Evolutionary conservation across 2,329 filamentous ascomycete species (phyloP).

Genomic region (Elsinoe perseae): DNA sequence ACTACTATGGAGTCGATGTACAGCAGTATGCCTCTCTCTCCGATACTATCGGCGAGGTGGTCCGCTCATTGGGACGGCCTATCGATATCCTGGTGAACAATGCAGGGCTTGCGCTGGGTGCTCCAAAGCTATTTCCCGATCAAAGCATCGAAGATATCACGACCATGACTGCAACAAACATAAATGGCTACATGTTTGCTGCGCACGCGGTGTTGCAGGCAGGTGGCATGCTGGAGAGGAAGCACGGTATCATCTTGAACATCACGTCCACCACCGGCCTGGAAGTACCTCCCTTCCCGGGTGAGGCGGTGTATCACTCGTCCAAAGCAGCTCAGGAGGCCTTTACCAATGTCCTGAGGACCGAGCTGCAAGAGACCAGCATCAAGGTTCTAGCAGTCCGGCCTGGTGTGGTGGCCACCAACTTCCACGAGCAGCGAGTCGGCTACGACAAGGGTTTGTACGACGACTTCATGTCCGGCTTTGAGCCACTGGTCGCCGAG

Average conservation of each 20-base stretch:
- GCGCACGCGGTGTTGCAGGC: conserved; percentile 41
- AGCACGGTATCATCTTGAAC: conserved; percentile 42
- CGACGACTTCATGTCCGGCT: conserved; percentile 40
- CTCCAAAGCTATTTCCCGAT: conserved; percentile 37
- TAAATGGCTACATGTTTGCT: conserved; percentile 42
- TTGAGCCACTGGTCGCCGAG: conserved; percentile 33
- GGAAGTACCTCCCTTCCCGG: conserved; percentile 42
- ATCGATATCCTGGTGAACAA: conserved; percentile 45
- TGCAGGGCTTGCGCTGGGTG: conserved; percentile 42
- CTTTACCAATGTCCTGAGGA: conserved; percentile 44
- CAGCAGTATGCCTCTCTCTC: conserved; percentile 28
- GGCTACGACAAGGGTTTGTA: conserved; percentile 38
- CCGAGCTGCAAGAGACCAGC: conserved; percentile 40
- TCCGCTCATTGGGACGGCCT: conserved; percentile 28
- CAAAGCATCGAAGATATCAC: conserved; percentile 36
- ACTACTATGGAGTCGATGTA: conserved; percentile 30
- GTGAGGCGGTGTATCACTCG: conserved; percentile 44
- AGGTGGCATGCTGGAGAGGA: conserved; percentile 33
- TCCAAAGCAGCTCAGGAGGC: conserved; percentile 43
- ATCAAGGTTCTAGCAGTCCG: conserved; percentile 42
- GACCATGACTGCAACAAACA: conserved; percentile 43
- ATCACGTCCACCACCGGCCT: conserved; percentile 42
- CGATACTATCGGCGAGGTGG: conserved; percentile 26
- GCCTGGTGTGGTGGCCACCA: conserved; percentile 42
- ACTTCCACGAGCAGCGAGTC: conserved; percentile 43